Base-by-base conservation (phyloP, 495 filamentous ascomycete species). In the Staphylotrichum tortipilum region DNA sequence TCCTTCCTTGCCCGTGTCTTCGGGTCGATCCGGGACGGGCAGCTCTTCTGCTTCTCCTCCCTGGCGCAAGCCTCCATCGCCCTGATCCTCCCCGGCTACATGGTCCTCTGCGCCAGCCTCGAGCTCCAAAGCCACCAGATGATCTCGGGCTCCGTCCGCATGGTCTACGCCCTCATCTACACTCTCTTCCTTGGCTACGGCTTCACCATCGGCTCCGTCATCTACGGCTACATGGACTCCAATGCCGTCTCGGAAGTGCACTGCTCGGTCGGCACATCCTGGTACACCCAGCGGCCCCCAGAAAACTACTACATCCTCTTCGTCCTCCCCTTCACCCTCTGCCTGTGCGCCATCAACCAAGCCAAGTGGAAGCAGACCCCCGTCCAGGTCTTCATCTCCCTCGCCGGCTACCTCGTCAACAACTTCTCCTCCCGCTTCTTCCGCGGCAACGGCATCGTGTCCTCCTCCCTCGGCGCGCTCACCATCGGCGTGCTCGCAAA, bases 121-220 rank as follows among this genome's bases (percentile, higher is more conserved):
- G 91, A 97, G 64, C 78, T 97, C 0, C 91, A 96, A 63, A 91
- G 85, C 8, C 77, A 79, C 44, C 84, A 82, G 50, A 83, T 97
- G 41, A 84, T 96, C 5, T 88, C 91, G 15, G 91, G 91, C 2
- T 90, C 87, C 6, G 86, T 95, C 10, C 86, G 91, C 39, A 90
- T 96, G 84, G 88, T 97, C 6, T 95, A 96, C 55, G 88, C 91
- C 7, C 85, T 96, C 47, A 91, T 96, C 26, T 96, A 96, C 66
- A 91, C 90, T 1, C 74, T 96, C 2, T 94, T 96, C 66, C 82
- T 97, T 7, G 91, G 91, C n/a, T 96, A 91, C 58, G 92, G 91
- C 7, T 95, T 97, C 57, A 96, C 92, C 5, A 87, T 97, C 30
- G 91, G 91, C 22, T 91, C 91, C 0, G 85, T 86, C 2, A 74